These are phyloP conservation scores for Candida adriatica DNA, from an alignment of 805 yeast species.

Conservation along the genomic window DNA sequence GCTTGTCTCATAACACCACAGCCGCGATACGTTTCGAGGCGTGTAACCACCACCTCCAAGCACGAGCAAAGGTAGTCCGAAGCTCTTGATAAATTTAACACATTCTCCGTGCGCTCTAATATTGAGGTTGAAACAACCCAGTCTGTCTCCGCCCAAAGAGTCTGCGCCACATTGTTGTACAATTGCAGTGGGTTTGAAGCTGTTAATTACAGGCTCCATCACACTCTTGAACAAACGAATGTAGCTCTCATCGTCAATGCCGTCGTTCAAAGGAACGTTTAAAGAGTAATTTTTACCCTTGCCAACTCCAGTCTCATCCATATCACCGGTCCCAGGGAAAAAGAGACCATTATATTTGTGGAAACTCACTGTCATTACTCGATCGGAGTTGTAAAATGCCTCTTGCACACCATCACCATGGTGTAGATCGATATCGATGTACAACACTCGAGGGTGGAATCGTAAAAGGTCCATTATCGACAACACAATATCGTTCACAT, in stretches of 20 bases:
- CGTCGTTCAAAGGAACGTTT: conserved; percentile 90
- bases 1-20: conserved; percentile 95
- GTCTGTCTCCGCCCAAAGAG: conserved; percentile 84
- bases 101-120: conserved; percentile 95
- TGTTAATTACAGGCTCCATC: conserved; percentile 83
- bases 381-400: conserved; percentile 88
- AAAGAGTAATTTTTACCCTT: conserved; percentile 83
- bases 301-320: conserved; percentile 84
- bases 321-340: conserved; percentile 95
- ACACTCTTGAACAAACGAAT: conserved; percentile 70
- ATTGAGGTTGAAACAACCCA: conserved; percentile 90
- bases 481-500: conserved; percentile 87
- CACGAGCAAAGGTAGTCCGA: conserved; percentile 85
- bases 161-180: conserved; percentile 98
- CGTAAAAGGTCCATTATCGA: conserved; percentile 79
- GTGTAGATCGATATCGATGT: conserved; percentile 91
- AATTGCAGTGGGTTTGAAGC: conserved; percentile 89
- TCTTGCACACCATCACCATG: conserved; percentile 99
- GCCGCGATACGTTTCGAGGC: conserved; percentile 86
- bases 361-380: conserved; percentile 95
- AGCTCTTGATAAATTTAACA: conserved; percentile 80
- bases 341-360: conserved; percentile 92
- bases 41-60: conserved; percentile 99
- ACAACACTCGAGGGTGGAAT: conserved; percentile 87
- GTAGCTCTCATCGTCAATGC: conserved; percentile 90